A percentile compares a stretch with the other conserved stretches of the same genome.
phyloP scores from a whole-genome alignment of 176 grass and related monocot genomes.

The Triticum timopheevii region DNA sequence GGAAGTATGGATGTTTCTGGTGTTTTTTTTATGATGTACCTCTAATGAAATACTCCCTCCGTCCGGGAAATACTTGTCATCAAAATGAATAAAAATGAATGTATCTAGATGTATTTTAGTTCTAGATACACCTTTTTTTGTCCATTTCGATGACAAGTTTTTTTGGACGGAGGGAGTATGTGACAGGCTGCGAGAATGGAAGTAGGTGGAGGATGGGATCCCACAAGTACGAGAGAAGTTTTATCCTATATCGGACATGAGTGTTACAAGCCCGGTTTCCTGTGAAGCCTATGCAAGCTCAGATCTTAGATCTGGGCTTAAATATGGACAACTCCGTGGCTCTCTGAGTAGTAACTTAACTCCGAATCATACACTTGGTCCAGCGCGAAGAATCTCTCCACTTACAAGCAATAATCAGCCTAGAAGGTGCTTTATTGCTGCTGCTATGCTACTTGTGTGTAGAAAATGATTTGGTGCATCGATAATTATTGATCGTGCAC shows the following conservation, averaged over 20 bases:
- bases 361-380: background rate
- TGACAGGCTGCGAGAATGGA: background rate
- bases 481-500: no score
- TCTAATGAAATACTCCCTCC: no score
- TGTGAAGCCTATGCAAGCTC: slow-evolving; percentile 1
- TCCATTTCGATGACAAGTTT: no score
- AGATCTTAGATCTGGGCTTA: slow-evolving; percentile 5
- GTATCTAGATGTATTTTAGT: no score
- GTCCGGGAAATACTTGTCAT: no score
- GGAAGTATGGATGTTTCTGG: background rate
- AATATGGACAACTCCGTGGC: background rate
- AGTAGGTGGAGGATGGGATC: background rate
- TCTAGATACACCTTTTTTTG: no score
- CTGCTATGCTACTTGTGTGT: background rate
- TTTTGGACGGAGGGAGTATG: no score
- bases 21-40: background rate
- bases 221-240: background rate
- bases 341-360: background rate
- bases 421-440: slow-evolving; percentile 16
- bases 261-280: background rate
- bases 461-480: no score
- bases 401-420: background rate
- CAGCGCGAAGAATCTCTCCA: background rate
- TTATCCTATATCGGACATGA: background rate
- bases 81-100: no score